phyloP scores from a whole-genome alignment of 768 basidiomycete genomes.

The Mycena chlorophos region DNA sequence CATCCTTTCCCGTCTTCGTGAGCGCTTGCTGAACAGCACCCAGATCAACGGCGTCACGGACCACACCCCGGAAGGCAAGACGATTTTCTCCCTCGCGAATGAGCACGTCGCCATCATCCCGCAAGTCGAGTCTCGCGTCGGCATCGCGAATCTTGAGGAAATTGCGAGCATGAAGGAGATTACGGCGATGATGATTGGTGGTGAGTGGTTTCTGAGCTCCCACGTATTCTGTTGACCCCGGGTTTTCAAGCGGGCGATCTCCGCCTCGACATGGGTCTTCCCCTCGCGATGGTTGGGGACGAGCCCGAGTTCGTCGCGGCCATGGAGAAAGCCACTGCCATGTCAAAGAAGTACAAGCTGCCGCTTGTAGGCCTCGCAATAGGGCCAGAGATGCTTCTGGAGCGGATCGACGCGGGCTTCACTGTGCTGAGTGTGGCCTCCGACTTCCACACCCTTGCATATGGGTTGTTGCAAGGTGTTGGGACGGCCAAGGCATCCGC shows the following conservation, averaged over 20 bases:
- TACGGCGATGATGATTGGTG: slow-evolving; percentile 17
- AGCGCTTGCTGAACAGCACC: neutral
- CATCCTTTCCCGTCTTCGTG: neutral
- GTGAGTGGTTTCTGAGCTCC: neutral
- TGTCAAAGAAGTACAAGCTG: neutral
- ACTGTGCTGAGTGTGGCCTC: slow-evolving; percentile 1
- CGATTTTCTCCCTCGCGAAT: slow-evolving; percentile 12
- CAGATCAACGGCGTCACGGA: slow-evolving; percentile 16
- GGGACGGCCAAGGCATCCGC: neutral
- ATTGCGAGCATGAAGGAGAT: slow-evolving; percentile 6
- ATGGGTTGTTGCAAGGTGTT: slow-evolving; percentile 1
- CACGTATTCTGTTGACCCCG: neutral
- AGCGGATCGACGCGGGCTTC: slow-evolving; percentile 13
- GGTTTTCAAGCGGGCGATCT: slow-evolving; percentile 9
- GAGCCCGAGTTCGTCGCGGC: slow-evolving; percentile 17
- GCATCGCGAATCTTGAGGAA: slow-evolving; percentile 69
- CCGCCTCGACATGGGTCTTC: slow-evolving; percentile 13
- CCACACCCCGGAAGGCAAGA: slow-evolving; percentile 5
- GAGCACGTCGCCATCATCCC: slow-evolving; percentile 17
- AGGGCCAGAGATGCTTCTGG: slow-evolving; percentile 4
- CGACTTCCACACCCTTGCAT: slow-evolving; percentile 10
- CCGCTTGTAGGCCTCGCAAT: slow-evolving; percentile 9
- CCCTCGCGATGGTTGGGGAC: slow-evolving; percentile 2
- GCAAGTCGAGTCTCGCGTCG: slow-evolving; percentile 45
- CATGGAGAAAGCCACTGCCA: slow-evolving; percentile 1